Percentiles rank a stretch among this genome's conserved stretches.
These are phyloP conservation scores for Elsinoe arachidis DNA, from an alignment of 2,329 filamentous ascomycete species.

Conservation along the genomic window DNA sequence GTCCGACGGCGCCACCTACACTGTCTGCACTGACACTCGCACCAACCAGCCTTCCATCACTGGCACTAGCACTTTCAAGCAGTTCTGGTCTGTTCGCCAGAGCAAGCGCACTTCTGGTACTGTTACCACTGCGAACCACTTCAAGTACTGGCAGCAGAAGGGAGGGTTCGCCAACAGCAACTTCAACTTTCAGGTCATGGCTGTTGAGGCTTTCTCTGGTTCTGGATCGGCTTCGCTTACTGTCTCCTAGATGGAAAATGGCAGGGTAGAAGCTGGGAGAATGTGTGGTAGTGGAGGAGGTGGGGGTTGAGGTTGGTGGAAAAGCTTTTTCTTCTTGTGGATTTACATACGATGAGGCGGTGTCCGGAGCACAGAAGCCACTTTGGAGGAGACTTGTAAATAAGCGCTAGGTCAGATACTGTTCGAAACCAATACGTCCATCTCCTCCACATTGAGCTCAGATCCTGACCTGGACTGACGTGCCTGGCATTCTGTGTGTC, in stretches of 20 bases:
- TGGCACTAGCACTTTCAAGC: constrained; percentile 34
- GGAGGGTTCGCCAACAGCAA: constrained; percentile 21
- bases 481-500: too few species aligned
- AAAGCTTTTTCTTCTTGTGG: too few species aligned
- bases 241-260: constrained; percentile 14
- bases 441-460: too few species aligned
- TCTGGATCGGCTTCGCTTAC: constrained; percentile 18
- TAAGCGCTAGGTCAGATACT: too few species aligned
- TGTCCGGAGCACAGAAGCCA: too few species aligned
- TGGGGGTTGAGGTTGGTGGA: too few species aligned
- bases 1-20: constrained; percentile 31
- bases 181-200: constrained; percentile 24
- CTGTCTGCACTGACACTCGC: constrained; percentile 31
- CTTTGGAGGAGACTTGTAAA: too few species aligned
- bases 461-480: too few species aligned
- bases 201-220: constrained; percentile 20
- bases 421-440: too few species aligned
- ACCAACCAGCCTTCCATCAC: constrained; percentile 33
- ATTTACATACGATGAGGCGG: too few species aligned
- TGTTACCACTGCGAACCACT: constrained; percentile 23
- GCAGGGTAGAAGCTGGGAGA: too few species aligned
- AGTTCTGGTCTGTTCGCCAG: constrained; percentile 37
- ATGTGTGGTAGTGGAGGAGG: too few species aligned
- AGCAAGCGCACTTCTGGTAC: constrained; percentile 25
- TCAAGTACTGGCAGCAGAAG: constrained; percentile 20